Conservation (phyloP, 352 stramenopile species). For the Elongisporangium undulatum region DNA sequence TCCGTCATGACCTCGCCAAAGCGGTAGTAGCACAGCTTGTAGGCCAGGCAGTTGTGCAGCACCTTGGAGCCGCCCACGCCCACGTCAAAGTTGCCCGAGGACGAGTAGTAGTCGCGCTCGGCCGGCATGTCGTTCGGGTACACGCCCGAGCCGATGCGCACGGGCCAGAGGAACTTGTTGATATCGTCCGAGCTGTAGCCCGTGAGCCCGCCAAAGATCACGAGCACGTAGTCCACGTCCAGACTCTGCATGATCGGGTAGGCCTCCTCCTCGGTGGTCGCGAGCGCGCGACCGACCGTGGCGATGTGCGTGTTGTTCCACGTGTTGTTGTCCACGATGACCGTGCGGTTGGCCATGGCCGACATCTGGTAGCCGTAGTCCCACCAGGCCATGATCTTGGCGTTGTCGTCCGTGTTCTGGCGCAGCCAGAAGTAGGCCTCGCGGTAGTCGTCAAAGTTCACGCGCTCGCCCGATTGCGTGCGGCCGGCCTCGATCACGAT, state of each 20-base stretch:
- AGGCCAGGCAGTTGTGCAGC: constrained; percentile 90
- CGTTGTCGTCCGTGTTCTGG: constrained; percentile 87
- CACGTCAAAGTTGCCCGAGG: constrained; percentile 80
- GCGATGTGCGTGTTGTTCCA: constrained; percentile 97
- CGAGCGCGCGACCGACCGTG: constrained; percentile 88
- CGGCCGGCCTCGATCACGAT: constrained; percentile 89
- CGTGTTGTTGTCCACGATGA: constrained; percentile 94
- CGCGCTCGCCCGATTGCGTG: constrained; percentile 59
- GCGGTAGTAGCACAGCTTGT: constrained; percentile 94
- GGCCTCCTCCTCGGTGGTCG: constrained; percentile 81
- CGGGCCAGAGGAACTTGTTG: constrained; percentile 93
- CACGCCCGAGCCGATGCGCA: constrained; percentile 86
- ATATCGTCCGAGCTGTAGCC: constrained; percentile 89
- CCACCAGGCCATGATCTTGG: constrained; percentile 90
- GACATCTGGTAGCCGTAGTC: constrained; percentile 93
- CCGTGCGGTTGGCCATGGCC: constrained; percentile 88
- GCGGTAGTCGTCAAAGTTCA: constrained; percentile 97
- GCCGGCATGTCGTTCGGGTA: constrained; percentile 82
- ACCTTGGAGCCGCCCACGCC: constrained; percentile 76
- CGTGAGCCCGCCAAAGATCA: constrained; percentile 88
- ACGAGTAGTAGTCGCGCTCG: constrained; percentile 86
- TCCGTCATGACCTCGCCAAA: constrained; percentile 89
- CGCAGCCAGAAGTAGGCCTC: constrained; percentile 92
- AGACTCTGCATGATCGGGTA: constrained; percentile 88
- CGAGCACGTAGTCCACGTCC: constrained; percentile 92